A percentile compares a stretch with the other conserved stretches of the same genome.
Evolutionary conservation across 2,329 filamentous ascomycete genomes (phyloP).

Genomic region (Trichoderma sp.): DNA sequence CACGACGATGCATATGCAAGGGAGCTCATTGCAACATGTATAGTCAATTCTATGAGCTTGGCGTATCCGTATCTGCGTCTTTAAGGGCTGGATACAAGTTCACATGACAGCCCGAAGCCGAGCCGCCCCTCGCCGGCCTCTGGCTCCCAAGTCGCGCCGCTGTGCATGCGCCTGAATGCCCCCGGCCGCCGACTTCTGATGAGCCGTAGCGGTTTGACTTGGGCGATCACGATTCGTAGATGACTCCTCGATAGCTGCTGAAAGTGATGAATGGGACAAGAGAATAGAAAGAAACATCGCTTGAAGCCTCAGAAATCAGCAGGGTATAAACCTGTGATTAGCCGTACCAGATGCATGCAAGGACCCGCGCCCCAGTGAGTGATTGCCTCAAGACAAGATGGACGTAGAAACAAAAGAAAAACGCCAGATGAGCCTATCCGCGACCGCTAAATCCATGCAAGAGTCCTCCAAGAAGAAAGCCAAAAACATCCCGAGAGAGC

Average conservation of each 20-base stretch:
- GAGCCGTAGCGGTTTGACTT: not conserved
- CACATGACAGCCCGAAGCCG: not conserved
- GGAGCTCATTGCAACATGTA: not conserved
- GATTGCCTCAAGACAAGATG: not conserved
- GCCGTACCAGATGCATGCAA: slow-evolving; percentile 13
- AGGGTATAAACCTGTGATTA: not conserved
- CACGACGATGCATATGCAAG: too few species aligned
- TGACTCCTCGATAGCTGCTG: not conserved
- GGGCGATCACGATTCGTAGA: not conserved
- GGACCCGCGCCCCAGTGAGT: not conserved
- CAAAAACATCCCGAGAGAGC: not conserved
- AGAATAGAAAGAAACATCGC: not conserved
- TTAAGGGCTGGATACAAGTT: not conserved
- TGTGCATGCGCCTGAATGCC: slow-evolving; percentile 9
- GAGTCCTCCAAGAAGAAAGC: slow-evolving; percentile 6
- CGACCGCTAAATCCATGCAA: slow-evolving; percentile 24
- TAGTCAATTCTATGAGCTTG: slow-evolving; percentile 5
- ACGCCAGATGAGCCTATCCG: slow-evolving; percentile 25
- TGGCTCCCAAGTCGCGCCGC: slow-evolving; percentile 5
- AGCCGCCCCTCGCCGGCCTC: not conserved
- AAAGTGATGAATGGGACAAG: not conserved
- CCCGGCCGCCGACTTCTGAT: not conserved
- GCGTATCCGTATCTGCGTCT: not conserved
- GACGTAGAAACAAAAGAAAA: not conserved
- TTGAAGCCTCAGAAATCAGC: slow-evolving; percentile 7